Percentiles rank a stretch among this genome's conserved stretches.
These are phyloP conservation scores for Exophiala phaeomuriformis DNA, from an alignment of 2,329 filamentous ascomycete species.

Conservation along the genomic window DNA sequence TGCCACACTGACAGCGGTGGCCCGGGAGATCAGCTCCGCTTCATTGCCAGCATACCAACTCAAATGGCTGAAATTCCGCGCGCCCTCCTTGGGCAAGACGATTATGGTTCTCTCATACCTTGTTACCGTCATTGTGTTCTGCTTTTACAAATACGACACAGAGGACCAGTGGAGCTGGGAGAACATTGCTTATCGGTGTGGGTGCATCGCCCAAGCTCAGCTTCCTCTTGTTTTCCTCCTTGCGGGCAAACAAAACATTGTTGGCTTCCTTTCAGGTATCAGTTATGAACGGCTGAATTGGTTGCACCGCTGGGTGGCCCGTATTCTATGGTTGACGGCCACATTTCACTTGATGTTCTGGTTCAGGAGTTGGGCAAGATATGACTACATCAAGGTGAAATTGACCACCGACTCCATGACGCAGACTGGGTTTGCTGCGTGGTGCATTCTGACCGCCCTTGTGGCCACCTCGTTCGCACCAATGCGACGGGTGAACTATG, in stretches of 20 bases:
- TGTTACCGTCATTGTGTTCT: slow-evolving; percentile 28
- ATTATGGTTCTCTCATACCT: slow-evolving; percentile 30
- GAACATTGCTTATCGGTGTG: slow-evolving; percentile 50
- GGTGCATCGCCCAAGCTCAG: slow-evolving; percentile 48
- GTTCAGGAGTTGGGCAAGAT: slow-evolving; percentile 47
- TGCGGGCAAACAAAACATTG: slow-evolving; percentile 50
- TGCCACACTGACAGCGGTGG: slow-evolving; percentile 49
- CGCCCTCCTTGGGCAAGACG: slow-evolving; percentile 35
- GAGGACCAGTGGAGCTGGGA: slow-evolving; percentile 47
- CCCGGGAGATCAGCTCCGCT: slow-evolving; percentile 48
- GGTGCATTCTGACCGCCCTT: slow-evolving; percentile 46
- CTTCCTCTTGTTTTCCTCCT: slow-evolving; percentile 51
- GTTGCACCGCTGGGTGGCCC: slow-evolving; percentile 47
- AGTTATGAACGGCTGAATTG: slow-evolving; percentile 48
- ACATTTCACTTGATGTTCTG: slow-evolving; percentile 51
- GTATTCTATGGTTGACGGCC: slow-evolving; percentile 46
- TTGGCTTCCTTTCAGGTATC: slow-evolving; percentile 42
- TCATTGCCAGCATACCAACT: slow-evolving; percentile 32
- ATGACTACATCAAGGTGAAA: slow-evolving; percentile 45
- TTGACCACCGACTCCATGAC: slow-evolving; percentile 44
- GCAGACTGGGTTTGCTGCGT: slow-evolving; percentile 47
- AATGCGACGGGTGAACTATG: slow-evolving; percentile 45
- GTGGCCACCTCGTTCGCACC: slow-evolving; percentile 46
- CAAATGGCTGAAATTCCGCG: slow-evolving; percentile 29
- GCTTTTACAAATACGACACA: slow-evolving; percentile 50